A percentile compares a stretch with the other conserved stretches of the same genome.
These are phyloP conservation scores for Cadophora malorum DNA, from an alignment of 2,329 filamentous ascomycete species.

Conservation along the genomic window DNA sequence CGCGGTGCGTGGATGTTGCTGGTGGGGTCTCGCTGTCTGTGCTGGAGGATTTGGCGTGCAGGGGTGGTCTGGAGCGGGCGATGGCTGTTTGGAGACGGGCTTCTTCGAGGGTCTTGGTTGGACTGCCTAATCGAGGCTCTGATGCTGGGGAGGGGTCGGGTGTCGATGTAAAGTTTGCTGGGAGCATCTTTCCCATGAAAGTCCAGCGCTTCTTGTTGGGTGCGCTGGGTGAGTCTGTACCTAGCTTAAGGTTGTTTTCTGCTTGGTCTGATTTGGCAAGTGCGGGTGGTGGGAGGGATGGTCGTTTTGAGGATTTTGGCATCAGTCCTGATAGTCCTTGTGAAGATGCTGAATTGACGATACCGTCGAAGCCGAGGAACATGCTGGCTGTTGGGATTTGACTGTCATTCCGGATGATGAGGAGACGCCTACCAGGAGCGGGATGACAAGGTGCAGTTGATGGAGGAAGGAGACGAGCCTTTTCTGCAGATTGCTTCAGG, in stretches of 20 bases:
- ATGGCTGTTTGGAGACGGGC: constrained; percentile 58
- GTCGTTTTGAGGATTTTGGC: constrained; percentile 39
- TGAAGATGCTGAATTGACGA: constrained; percentile 42
- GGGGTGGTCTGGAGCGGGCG: constrained; percentile 47
- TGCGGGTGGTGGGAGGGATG: constrained; percentile 32
- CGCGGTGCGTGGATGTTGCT: constrained; percentile 51
- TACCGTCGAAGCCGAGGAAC: constrained; percentile 69
- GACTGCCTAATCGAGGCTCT: constrained; percentile 22
- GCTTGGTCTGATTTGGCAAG: constrained; percentile 27
- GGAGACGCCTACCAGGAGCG: constrained; percentile 69
- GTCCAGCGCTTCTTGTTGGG: constrained; percentile 65
- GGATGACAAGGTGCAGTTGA: constrained; percentile 72
- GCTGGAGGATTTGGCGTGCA: constrained; percentile 58
- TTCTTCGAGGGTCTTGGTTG: constrained; percentile 56
- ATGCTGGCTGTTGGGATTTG: constrained; percentile 45
- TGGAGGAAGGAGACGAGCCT: constrained; percentile 54
- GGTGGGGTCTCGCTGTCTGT: constrained; percentile 60
- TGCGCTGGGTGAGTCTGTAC: constrained; percentile 30
- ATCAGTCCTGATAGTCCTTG: constrained; percentile 25
- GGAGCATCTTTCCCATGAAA: constrained; percentile 68
- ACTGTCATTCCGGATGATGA: constrained; percentile 73
- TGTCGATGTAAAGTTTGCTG: constrained; percentile 48
- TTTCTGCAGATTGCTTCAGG: constrained; percentile 62
- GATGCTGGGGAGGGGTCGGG: constrained; percentile 20
- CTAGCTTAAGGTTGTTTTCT: constrained; percentile 32